Evolutionary conservation across 2,329 filamentous ascomycete genomes (phyloP).

Genomic region (Ambrosiella beaveri): DNA sequence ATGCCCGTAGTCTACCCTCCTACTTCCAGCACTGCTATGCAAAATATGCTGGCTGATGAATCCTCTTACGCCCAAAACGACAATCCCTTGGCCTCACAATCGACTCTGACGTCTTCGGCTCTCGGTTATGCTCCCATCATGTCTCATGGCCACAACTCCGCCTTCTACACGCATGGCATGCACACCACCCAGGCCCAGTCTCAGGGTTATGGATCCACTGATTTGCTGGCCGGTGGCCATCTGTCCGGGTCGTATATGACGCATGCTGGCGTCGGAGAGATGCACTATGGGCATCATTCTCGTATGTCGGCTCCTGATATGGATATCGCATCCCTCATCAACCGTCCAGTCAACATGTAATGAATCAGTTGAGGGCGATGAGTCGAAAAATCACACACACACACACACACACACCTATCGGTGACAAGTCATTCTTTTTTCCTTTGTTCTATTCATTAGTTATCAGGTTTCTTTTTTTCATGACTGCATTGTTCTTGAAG

Average conservation of each 20-base stretch:
- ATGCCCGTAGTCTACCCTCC: slow-evolving; percentile 15
- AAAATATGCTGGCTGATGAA: slow-evolving; percentile 10
- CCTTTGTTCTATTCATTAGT: background rate
- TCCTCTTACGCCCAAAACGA: background rate
- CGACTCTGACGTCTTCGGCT: background rate
- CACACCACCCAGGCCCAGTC: background rate
- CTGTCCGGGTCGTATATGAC: slow-evolving; percentile 16
- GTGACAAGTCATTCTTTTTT: background rate
- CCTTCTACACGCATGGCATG: background rate
- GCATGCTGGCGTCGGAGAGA: slow-evolving; percentile 19
- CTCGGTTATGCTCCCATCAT: background rate
- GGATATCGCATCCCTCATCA: slow-evolving; percentile 43
- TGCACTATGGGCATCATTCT: slow-evolving; percentile 5
- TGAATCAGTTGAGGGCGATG: too few relatives aligned
- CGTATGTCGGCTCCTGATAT: slow-evolving; percentile 40
- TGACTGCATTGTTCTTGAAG: background rate
- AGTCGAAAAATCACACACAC: too few relatives aligned
- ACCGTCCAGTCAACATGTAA: slow-evolving; percentile 20
- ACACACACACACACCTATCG: background rate
- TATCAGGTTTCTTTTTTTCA: background rate
- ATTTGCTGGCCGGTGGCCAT: background rate
- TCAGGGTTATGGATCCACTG: background rate
- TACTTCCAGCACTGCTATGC: slow-evolving; percentile 15
- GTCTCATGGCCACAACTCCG: background rate
- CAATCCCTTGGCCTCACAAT: slow-evolving; percentile 1